phyloP scores from a whole-genome alignment of 2,329 filamentous ascomycete genomes.

The Stachybotrys chlorohalonatus region DNA sequence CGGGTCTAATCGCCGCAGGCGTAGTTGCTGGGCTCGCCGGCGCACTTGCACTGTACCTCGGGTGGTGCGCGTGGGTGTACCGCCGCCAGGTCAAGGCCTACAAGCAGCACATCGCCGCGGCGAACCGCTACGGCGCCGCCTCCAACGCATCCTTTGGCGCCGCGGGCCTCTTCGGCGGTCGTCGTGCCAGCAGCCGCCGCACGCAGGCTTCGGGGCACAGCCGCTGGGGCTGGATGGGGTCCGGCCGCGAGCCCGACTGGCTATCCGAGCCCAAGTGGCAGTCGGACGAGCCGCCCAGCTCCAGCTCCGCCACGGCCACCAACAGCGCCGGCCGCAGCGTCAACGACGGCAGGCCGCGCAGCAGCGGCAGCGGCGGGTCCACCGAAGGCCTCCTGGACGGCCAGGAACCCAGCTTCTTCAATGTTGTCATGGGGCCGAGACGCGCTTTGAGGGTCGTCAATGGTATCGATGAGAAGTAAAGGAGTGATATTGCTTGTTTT shows the following conservation, averaged over 20 bases:
- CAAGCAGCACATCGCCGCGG: conserved; percentile 58
- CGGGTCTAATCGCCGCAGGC: conserved; percentile 36
- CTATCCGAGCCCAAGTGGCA: conserved; percentile 20
- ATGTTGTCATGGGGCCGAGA: conserved; percentile 57
- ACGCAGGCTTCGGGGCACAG: conserved; percentile 9
- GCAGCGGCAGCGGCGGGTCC: conserved; percentile 34
- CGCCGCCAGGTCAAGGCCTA: conserved; percentile 61
- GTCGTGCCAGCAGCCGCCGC: conserved; percentile 6
- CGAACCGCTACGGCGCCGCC: conserved; percentile 44
- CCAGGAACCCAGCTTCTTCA: conserved; percentile 63
- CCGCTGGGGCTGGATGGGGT: conserved; percentile 23
- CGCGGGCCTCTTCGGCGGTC: conserved; percentile 13
- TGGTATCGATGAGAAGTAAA: conserved; percentile 18
- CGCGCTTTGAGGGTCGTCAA: conserved; percentile 64
- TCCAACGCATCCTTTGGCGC: conserved; percentile 28
- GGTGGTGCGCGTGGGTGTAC: conserved; percentile 67
- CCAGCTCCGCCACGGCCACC: conserved; percentile 11
- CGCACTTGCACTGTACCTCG: conserved; percentile 53
- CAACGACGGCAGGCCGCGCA: conserved; percentile 16
- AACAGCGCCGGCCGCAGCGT: conserved; percentile 7
- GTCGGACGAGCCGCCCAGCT: conserved; percentile 10
- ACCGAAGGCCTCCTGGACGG: conserved; percentile 38
- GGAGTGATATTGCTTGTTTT: not conserved
- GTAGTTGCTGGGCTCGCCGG: conserved; percentile 58
- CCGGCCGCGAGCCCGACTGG: conserved; percentile 11